Percentiles rank a stretch among this genome's conserved stretches.
Evolutionary conservation across 129 eudicot species (phyloP).

Genomic region (Arctium minus): DNA sequence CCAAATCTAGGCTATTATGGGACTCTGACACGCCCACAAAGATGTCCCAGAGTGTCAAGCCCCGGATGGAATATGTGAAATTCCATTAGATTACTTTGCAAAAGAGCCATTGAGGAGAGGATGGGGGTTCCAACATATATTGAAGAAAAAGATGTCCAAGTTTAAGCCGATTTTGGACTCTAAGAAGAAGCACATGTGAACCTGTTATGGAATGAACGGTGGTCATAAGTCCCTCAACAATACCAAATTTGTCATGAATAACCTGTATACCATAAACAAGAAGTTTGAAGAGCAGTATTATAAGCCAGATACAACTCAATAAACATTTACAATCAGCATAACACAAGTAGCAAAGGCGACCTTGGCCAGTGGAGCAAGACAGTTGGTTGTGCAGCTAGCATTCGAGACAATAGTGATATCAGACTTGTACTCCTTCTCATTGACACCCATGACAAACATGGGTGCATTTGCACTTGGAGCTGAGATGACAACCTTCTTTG

Average conservation of each 20-base stretch:
- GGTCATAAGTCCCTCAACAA: conserved; percentile 82
- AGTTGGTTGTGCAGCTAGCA: conserved; percentile 33
- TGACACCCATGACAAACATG: conserved; percentile 63
- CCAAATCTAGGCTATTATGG: background rate
- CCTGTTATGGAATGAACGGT: conserved; percentile 72
- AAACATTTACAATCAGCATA: background rate
- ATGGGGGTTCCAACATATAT: background rate
- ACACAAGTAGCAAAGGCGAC: background rate
- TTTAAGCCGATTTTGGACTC: background rate
- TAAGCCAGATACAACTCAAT: background rate
- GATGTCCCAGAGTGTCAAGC: background rate
- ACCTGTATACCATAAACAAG: conserved; percentile 32
- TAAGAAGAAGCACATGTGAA: background rate
- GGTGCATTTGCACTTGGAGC: conserved; percentile 80
- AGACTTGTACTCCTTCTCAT: conserved; percentile 33
- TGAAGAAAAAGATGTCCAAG: background rate
- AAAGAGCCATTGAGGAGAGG: too few species aligned
- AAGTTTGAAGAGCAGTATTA: background rate
- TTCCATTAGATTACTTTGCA: background rate
- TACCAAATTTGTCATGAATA: conserved; percentile 69
- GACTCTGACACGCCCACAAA: background rate
- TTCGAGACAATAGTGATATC: conserved; percentile 29
- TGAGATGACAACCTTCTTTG: conserved; percentile 78
- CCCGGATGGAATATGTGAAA: background rate
- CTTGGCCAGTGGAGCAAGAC: conserved; percentile 34